These are phyloP conservation scores for Avena insularis DNA, from an alignment of 176 grass and related monocot species.

Conservation along the genomic window DNA sequence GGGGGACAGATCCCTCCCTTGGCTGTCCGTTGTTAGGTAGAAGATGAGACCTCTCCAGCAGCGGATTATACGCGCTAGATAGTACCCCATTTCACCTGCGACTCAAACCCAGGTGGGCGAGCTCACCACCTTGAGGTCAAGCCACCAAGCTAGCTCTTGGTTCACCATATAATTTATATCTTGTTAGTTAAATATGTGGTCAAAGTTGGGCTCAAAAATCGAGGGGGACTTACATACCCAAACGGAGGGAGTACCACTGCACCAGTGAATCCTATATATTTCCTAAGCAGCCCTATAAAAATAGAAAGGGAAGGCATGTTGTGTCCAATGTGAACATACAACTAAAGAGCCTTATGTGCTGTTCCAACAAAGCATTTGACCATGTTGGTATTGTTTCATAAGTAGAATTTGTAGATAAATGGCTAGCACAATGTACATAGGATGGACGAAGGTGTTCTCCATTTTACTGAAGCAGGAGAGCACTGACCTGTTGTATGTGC, in stretches of 20 bases:
- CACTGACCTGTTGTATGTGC: conserved; percentile 85
- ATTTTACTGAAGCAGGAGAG: conserved; percentile 30
- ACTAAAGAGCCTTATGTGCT: background rate
- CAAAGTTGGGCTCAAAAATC: no score
- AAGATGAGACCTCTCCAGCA: no score
- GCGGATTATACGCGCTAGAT: no score
- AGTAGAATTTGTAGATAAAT: conserved; percentile 32
- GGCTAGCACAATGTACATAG: conserved; percentile 8
- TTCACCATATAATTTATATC: no score
- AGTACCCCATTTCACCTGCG: no score
- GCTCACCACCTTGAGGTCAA: no score
- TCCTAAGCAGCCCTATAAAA: background rate
- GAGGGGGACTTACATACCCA: no score
- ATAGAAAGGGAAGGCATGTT: background rate
- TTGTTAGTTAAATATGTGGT: no score
- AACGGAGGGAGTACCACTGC: background rate
- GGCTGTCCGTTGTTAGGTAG: no score
- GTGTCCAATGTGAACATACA: conserved; percentile 9
- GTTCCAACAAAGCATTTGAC: background rate
- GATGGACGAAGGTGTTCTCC: background rate
- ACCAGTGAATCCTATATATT: background rate
- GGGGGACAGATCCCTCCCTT: no score
- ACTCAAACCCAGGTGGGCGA: no score
- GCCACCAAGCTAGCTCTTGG: no score
- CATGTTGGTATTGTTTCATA: conserved; percentile 19